A percentile compares a stretch with the other conserved stretches of the same genome.
These are phyloP conservation scores for Immersiporthe knoxdaviesiana DNA, from an alignment of 2,329 filamentous ascomycete genomes.

Conservation along the genomic window DNA sequence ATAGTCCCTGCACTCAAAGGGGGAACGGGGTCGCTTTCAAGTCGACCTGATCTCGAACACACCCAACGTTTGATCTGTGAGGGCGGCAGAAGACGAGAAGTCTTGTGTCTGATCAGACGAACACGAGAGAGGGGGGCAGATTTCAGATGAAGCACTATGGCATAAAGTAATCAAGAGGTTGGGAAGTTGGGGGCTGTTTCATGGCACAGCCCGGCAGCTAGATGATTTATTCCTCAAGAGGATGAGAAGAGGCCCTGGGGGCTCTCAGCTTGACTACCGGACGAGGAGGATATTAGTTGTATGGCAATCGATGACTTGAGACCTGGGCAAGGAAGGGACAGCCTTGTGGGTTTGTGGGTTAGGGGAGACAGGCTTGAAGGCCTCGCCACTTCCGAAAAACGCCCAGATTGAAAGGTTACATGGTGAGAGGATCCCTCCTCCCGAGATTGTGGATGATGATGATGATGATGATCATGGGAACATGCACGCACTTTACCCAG, in stretches of 20 bases:
- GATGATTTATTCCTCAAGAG: neutral
- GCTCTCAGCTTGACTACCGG: neutral
- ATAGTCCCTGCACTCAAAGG: neutral
- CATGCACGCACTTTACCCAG: constrained; percentile 15
- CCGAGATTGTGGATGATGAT: neutral
- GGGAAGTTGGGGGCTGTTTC: constrained; percentile 4
- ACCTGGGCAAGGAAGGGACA: neutral
- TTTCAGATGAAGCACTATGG: neutral
- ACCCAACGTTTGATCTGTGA: neutral
- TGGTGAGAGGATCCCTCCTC: neutral
- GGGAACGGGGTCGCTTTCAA: neutral
- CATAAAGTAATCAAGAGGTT: neutral
- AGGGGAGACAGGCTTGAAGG: neutral
- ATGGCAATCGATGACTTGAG: neutral
- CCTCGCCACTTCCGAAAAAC: constrained; percentile 4
- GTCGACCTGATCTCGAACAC: constrained; percentile 5
- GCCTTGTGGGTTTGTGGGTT: neutral
- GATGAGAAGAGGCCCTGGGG: neutral
- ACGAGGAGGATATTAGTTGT: neutral
- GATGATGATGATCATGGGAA: constrained; percentile 1
- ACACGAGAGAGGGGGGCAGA: neutral
- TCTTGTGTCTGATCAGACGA: neutral
- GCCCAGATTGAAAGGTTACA: constrained; percentile 5
- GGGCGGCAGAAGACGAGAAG: neutral
- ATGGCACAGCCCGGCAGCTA: neutral